phyloP scores from a whole-genome alignment of 805 yeast species.

The Starmerella gropengiesseri region DNA sequence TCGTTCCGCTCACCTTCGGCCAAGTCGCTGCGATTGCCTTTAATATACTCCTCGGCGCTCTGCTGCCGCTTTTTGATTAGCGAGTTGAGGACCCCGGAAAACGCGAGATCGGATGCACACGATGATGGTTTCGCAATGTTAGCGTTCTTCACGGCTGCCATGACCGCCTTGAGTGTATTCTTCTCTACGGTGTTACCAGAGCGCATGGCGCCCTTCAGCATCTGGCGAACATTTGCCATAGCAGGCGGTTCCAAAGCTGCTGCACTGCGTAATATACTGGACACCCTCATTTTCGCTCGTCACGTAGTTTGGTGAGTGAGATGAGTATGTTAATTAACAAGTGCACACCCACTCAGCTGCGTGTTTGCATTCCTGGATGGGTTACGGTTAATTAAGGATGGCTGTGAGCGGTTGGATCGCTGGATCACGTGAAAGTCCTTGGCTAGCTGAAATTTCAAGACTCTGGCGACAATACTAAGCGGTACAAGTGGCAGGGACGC shows the following conservation, averaged over 20 bases:
- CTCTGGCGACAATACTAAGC: too few relatives aligned
- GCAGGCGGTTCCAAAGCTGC: conserved; percentile 28
- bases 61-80: conserved; percentile 35
- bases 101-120: conserved; percentile 23
- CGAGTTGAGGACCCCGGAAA: conserved; percentile 37
- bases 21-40: conserved; percentile 41
- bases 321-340: background rate
- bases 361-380: too few relatives aligned
- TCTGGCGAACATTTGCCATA: conserved; percentile 33
- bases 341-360: too few relatives aligned
- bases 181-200: conserved; percentile 34
- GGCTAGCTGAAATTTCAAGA: too few relatives aligned
- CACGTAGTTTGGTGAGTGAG: too few relatives aligned
- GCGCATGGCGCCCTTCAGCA: conserved; percentile 40
- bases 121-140: conserved; percentile 28
- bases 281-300: conserved; percentile 12
- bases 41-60: conserved; percentile 39
- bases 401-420: too few relatives aligned
- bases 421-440: too few relatives aligned
- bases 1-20: conserved; percentile 45
- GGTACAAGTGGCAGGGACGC: too few relatives aligned
- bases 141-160: conserved; percentile 30
- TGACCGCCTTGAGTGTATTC: conserved; percentile 27
- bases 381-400: too few relatives aligned
- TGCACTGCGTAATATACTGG: conserved; percentile 6